Evolutionary conservation across 257 asterid species (phyloP).

Genomic region (Nyctanthes arbortristis): DNA sequence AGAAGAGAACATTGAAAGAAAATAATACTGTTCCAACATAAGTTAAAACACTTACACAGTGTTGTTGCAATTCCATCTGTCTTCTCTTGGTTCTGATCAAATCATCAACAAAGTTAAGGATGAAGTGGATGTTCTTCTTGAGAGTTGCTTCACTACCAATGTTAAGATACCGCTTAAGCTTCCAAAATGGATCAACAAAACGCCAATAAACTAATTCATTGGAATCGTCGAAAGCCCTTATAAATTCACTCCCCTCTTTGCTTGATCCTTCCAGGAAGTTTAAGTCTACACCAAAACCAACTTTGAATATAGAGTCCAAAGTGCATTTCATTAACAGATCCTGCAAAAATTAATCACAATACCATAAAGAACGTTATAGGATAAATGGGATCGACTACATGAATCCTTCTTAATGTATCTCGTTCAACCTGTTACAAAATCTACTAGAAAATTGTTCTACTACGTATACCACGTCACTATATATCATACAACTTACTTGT

Average conservation of each 20-base stretch:
- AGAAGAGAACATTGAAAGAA: too few species aligned
- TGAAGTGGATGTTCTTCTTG: conserved; percentile 51
- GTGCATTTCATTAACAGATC: conserved; percentile 69
- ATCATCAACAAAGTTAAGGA: conserved; percentile 51
- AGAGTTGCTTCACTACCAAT: conserved; percentile 60
- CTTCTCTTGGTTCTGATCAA: conserved; percentile 52
- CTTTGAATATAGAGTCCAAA: conserved; percentile 71
- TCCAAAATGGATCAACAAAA: conserved; percentile 66
- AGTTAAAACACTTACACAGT: conserved; percentile 29
- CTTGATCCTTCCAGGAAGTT: conserved; percentile 57
- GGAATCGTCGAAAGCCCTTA: conserved; percentile 74
- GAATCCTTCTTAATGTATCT: too few species aligned
- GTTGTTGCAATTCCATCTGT: conserved; percentile 36
- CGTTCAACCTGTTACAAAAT: too few species aligned
- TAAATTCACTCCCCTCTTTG: conserved; percentile 46
- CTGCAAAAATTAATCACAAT: conserved; percentile 33
- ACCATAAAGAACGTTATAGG: neutral
- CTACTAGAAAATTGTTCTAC: too few species aligned
- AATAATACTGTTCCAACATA: too few species aligned
- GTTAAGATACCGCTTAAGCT: conserved; percentile 51
- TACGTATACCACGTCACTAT: neutral
- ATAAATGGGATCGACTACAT: too few species aligned
- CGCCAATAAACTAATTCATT: conserved; percentile 62
- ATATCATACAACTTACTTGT: conserved; percentile 42
- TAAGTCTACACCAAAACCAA: conserved; percentile 75